These are phyloP conservation scores for Tillandsia fasciculata DNA, from an alignment of 176 grass and related monocot species.

Conservation along the genomic window DNA sequence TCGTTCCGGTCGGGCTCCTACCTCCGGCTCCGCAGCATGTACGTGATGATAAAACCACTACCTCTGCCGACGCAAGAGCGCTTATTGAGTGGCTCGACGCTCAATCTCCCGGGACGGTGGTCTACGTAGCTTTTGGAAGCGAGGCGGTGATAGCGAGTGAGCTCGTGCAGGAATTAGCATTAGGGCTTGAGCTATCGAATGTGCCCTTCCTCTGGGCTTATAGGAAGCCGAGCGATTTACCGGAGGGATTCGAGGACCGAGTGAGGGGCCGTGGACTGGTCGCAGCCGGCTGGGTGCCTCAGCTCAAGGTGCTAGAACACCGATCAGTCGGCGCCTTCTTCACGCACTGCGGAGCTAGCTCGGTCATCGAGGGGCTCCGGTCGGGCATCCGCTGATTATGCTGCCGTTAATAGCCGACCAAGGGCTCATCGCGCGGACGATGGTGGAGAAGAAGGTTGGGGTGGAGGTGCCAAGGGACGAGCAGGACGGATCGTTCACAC, in stretches of 20 bases:
- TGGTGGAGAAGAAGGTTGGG: conserved; percentile 8
- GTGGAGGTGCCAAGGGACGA: conserved; percentile 32
- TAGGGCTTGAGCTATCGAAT: conserved; percentile 37
- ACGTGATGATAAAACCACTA: too few relatives aligned
- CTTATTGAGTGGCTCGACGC: conserved; percentile 28
- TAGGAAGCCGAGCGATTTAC: conserved; percentile 10
- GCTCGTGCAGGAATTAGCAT: conserved; percentile 34
- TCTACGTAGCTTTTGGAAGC: conserved; percentile 55
- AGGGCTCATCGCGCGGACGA: conserved; percentile 18
- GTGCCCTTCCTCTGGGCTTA: conserved; percentile 48
- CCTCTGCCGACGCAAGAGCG: background rate
- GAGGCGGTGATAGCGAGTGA: conserved; percentile 29
- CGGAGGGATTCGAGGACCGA: conserved; percentile 26
- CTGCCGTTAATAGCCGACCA: conserved; percentile 36
- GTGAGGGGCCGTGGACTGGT: conserved; percentile 3
- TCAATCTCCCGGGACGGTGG: conserved; percentile 23
- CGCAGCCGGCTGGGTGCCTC: conserved; percentile 31
- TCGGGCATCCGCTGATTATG: conserved; percentile 39
- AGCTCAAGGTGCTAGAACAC: conserved; percentile 31
- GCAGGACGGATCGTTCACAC: conserved; percentile 22
- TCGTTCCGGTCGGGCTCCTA: conserved; percentile 26
- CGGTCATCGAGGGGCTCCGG: conserved; percentile 40
- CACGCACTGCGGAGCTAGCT: conserved; percentile 67
- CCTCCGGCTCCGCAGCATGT: background rate
- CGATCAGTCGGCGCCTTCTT: conserved; percentile 34